Evolutionary conservation across 805 yeast genomes (phyloP).

Genomic region (Candida fluviatilis): DNA sequence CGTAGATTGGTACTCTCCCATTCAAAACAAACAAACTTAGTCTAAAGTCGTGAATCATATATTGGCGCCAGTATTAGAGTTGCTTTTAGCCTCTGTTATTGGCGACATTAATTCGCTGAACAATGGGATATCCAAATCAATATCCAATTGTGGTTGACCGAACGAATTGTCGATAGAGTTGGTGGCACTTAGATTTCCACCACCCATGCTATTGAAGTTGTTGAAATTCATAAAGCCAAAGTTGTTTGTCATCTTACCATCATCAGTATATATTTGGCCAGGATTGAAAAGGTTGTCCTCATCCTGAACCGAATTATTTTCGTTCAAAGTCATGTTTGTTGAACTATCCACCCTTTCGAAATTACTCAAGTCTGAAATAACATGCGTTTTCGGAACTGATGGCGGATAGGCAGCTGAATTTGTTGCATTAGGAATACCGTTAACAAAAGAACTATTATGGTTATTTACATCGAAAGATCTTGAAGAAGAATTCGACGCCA

Average conservation of each 20-base stretch:
- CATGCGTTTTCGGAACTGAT: slow-evolving; percentile 5
- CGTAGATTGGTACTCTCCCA: no score
- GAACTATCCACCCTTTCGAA: background rate
- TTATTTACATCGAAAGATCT: slow-evolving; percentile 9
- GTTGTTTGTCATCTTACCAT: background rate
- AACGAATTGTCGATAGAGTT: slow-evolving; percentile 3
- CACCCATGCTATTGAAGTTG: background rate
- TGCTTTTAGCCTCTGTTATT: slow-evolving; percentile 7
- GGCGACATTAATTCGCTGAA: slow-evolving; percentile 11
- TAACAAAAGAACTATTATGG: slow-evolving; percentile 7
- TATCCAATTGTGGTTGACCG: slow-evolving; percentile 2
- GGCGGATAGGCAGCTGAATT: slow-evolving; percentile 14
- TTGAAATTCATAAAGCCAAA: slow-evolving; percentile 1
- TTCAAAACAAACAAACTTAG: no score
- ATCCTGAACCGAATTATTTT: background rate
- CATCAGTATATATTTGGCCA: background rate
- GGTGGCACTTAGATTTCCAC: background rate
- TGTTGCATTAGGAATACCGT: slow-evolving; percentile 9
- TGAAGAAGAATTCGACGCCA: slow-evolving; percentile 33
- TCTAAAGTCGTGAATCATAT: background rate
- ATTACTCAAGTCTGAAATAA: background rate
- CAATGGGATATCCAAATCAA: slow-evolving; percentile 5
- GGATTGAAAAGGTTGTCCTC: slow-evolving; percentile 3
- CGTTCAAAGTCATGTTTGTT: background rate
- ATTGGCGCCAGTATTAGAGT: background rate